Percentiles rank a stretch among this genome's conserved stretches.
Conservation (phyloP, 352 stramenopile genomes). For the Pythium biforme region DNA sequence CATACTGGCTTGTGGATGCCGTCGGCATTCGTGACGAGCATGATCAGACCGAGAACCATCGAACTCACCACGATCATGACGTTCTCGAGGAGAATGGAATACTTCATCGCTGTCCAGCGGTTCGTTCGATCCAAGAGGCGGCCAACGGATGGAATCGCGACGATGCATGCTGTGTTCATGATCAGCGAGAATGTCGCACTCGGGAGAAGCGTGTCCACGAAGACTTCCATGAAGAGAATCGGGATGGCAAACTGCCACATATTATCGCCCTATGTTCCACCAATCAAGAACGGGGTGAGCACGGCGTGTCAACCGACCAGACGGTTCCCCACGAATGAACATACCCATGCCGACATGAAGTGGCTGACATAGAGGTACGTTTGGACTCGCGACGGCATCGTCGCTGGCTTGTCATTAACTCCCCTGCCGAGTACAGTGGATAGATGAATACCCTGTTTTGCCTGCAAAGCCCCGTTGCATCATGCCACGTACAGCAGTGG, state of each 20-base stretch:
- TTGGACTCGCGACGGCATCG: conserved; percentile 35
- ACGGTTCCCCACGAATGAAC: conserved; percentile 1
- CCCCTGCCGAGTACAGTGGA: not conserved
- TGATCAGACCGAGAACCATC: conserved; percentile 53
- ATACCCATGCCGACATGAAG: conserved; percentile 74
- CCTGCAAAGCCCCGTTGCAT: too few species aligned
- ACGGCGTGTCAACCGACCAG: not conserved
- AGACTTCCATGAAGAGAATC: conserved; percentile 18
- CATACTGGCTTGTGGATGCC: conserved; percentile 54
- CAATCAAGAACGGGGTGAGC: not conserved
- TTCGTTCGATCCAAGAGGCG: conserved; percentile 61
- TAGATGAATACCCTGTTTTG: too few species aligned
- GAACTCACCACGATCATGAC: conserved; percentile 71
- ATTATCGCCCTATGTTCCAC: conserved; percentile 4
- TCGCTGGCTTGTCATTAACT: not conserved
- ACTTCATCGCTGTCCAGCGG: conserved; percentile 68
- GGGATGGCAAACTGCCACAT: conserved; percentile 20
- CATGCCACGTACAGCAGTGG: conserved; percentile 39
- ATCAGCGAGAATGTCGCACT: conserved; percentile 48
- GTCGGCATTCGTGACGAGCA: conserved; percentile 62
- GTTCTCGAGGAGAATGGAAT: conserved; percentile 76
- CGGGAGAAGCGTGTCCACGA: conserved; percentile 35
- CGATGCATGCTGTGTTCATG: conserved; percentile 51
- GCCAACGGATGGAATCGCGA: conserved; percentile 67
- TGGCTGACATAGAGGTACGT: conserved; percentile 76